Evolutionary conservation across 257 asterid genomes (phyloP).

Genomic region (Plantago ovata): DNA sequence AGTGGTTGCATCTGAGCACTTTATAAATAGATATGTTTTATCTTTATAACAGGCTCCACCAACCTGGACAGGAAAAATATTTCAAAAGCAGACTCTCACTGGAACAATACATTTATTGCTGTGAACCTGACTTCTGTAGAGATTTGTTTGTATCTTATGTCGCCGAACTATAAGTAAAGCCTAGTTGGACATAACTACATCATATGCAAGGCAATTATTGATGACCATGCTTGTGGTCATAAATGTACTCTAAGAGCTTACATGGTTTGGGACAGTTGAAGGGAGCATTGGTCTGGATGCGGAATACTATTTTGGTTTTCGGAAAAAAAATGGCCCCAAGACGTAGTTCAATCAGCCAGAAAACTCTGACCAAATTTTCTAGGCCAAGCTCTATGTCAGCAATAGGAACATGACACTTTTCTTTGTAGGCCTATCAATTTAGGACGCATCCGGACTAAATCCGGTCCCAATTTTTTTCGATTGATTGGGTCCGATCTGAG

Average conservation of each 20-base stretch:
- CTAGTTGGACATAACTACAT: conserved; percentile 41
- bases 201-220: conserved; percentile 58
- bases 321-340: too few species aligned
- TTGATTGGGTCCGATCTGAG: too few species aligned
- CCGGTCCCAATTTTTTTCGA: too few species aligned
- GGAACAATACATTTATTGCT: conserved; percentile 65
- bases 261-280: conserved; percentile 81
- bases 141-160: conserved; percentile 83
- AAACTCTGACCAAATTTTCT: too few species aligned
- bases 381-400: too few species aligned
- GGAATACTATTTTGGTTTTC: conserved; percentile 72
- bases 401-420: too few species aligned
- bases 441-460: too few species aligned
- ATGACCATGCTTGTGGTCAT: conserved; percentile 62
- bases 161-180: conserved; percentile 37
- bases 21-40: conserved; percentile 67
- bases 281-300: conserved; percentile 81
- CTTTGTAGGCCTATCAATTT: too few species aligned
- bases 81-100: conserved; percentile 65
- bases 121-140: conserved; percentile 68
- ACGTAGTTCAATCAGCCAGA: too few species aligned
- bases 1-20: conserved; percentile 43
- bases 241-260: conserved; percentile 71
- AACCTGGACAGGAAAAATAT: conserved; percentile 25
- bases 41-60: conserved; percentile 41